A percentile compares a stretch with the other conserved stretches of the same genome.
phyloP scores from a whole-genome alignment of 768 basidiomycete species.

The Collybiopsis luxurians region DNA sequence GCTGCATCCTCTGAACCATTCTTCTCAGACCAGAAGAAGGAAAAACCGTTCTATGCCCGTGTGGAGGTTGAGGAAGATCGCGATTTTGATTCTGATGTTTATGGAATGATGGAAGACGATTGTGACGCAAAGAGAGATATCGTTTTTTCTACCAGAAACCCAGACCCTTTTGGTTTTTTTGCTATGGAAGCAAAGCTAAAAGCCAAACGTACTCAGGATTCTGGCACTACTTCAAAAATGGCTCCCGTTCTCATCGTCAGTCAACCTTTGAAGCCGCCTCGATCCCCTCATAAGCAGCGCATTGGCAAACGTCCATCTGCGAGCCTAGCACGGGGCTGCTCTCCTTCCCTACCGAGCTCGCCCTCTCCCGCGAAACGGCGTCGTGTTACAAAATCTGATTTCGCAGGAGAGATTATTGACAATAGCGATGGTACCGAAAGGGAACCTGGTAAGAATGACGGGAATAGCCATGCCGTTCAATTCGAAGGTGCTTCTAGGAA shows the following conservation, averaged over 20 bases:
- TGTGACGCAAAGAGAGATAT: conserved; percentile 4
- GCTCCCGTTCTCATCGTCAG: background rate
- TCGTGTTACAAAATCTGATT: background rate
- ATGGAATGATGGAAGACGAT: conserved; percentile 10
- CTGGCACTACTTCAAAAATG: background rate
- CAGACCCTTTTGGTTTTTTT: conserved; percentile 59
- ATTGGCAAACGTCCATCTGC: background rate
- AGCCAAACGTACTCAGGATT: conserved; percentile 30
- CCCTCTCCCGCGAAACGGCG: conserved; percentile 9
- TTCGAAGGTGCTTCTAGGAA: background rate
- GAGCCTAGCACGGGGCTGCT: background rate
- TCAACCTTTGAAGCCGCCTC: conserved; percentile 1
- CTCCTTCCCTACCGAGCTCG: conserved; percentile 6
- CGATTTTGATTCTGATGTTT: conserved; percentile 5
- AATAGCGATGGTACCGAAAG: background rate
- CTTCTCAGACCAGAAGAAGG: background rate
- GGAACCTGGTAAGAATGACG: background rate
- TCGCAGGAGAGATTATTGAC: background rate
- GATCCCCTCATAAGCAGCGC: conserved; percentile 9
- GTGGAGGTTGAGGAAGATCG: background rate
- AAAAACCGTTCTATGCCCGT: background rate
- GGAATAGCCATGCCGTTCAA: background rate
- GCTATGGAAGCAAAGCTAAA: conserved; percentile 52
- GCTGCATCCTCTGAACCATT: background rate
- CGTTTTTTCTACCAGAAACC: conserved; percentile 14